These are phyloP conservation scores for Penicillium sp. DNA, from an alignment of 2,329 filamentous ascomycete species.

Conservation along the genomic window DNA sequence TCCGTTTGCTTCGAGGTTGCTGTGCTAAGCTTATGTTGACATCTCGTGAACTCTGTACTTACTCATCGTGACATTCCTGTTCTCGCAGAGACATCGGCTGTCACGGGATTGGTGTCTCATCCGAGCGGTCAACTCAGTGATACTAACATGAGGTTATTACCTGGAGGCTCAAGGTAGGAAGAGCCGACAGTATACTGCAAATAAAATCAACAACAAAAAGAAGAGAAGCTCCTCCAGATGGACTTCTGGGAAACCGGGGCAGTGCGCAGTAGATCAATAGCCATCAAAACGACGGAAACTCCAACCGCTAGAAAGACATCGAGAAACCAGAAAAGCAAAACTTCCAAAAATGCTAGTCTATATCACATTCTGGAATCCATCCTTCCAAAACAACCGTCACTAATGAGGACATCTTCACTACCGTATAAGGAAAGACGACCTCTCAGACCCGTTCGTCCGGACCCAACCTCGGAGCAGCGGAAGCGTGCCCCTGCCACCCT, in stretches of 20 bases:
- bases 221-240: not conserved
- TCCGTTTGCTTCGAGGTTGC: not conserved
- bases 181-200: not conserved
- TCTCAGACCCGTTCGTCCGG: conserved; percentile 15
- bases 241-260: not conserved
- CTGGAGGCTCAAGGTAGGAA: not conserved
- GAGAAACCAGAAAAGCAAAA: not conserved
- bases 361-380: not conserved
- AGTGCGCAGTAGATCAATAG: not conserved
- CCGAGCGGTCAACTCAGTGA: not conserved
- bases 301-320: not conserved
- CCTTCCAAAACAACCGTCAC: not conserved
- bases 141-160: not conserved
- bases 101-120: not conserved
- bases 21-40: not conserved
- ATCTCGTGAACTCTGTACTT: not conserved
- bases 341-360: not conserved
- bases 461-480: conserved; percentile 17
- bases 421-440: not conserved
- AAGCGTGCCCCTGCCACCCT: conserved; percentile 12
- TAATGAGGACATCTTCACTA: not conserved
- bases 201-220: not conserved
- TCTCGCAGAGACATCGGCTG: not conserved
- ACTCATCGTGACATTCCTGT: not conserved
- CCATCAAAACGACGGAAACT: not conserved